Conservation (phyloP, 768 basidiomycete species). For the Lentinula boryana region DNA sequence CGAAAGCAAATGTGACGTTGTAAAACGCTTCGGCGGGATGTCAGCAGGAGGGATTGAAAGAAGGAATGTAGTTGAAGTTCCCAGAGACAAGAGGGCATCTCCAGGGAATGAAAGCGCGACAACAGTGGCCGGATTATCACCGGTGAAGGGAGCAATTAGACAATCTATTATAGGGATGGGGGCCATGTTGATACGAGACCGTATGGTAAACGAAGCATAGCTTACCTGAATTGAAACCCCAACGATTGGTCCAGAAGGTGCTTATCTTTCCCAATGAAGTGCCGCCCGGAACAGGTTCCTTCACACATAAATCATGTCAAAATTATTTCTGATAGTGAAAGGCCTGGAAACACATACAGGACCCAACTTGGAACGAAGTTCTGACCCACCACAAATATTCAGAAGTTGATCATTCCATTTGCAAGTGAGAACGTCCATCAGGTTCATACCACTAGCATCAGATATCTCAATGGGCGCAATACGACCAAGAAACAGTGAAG, state of each 20-base stretch:
- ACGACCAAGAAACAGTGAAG: conserved; percentile 73
- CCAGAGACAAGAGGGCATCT: conserved; percentile 81
- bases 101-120: conserved; percentile 68
- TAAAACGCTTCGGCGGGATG: conserved; percentile 61
- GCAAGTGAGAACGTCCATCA: conserved; percentile 70
- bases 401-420: conserved; percentile 71
- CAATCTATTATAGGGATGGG: conserved; percentile 42
- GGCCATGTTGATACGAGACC: neutral
- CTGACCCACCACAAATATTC: conserved; percentile 61
- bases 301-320: neutral
- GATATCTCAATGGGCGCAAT: conserved; percentile 82
- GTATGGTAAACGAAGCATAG: neutral
- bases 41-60: conserved; percentile 67
- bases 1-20: conserved; percentile 68
- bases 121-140: conserved; percentile 86
- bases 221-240: conserved; percentile 66
- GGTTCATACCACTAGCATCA: conserved; percentile 88
- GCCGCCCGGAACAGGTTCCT: conserved; percentile 71
- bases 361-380: conserved; percentile 64
- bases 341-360: conserved; percentile 15
- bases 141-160: conserved; percentile 78
- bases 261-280: conserved; percentile 58
- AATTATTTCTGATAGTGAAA: neutral
- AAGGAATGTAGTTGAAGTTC: conserved; percentile 84
- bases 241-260: conserved; percentile 67